Evolutionary conservation across 2,329 filamentous ascomycete species (phyloP), one percentile per base, ranked within the genome.

Genomic region (Penicillium digitatum): DNA sequence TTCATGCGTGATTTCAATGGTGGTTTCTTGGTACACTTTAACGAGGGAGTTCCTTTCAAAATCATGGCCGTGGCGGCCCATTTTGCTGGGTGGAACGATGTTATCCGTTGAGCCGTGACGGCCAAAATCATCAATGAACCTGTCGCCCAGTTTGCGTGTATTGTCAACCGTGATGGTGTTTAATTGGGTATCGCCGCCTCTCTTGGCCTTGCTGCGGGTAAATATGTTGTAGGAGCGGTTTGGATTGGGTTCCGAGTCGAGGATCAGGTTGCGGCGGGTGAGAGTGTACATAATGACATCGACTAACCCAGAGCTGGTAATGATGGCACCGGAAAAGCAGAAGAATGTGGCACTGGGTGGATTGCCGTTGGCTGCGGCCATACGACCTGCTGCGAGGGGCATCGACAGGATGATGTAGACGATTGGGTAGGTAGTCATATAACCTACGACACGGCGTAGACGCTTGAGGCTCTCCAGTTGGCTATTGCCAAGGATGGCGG

Each of bases 331-430:
- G 0, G 80, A 77, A 20, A 80, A 71, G 62, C 78, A 81, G 49
- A 82, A 77, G 56, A 78, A 78, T 16, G 74, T 73, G 3, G 73
- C 51, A 24, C 63, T 71, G 1, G 73, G 69, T 1, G 54, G 62
- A 16, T 67, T 51, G 18, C 71, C 70, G 42, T 69, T 66, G 7
- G 72, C 73, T 4, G 71, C 70, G 18, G 73, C 69, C 75, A 77
- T 77, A 39, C 75, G 73, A 26, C 73, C 75, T 3, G 74, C 75
- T 2, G 84, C 85, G 8, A 83, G 77, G 1, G 87, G 87, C 26
- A 90, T 77, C 53, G 87, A 88, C 38, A 83, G 61, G 12, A 86
- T 71, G 4, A 82, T 81, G 65, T 89, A 89, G 11, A 72, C 75
- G 12, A 79, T 66, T 1, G 75, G 75, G 52, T 77, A 78, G 54